A percentile compares a stretch with the other conserved stretches of the same genome.
Evolutionary conservation across 176 grass and related monocot genomes (phyloP).

Genomic region (Cocos nucifera): DNA sequence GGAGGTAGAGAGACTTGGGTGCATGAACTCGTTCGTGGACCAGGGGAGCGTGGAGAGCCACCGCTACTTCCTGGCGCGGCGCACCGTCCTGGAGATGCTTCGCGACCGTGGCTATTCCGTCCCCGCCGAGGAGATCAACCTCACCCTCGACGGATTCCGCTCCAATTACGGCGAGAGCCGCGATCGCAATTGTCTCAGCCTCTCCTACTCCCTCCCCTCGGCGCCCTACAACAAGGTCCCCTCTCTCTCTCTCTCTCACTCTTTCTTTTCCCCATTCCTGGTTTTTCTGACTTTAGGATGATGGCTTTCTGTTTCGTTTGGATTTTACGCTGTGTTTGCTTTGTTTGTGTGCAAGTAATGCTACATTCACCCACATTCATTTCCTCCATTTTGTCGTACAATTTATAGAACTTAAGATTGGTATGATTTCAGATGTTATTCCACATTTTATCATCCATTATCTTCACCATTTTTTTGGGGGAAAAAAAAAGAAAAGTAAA

Average conservation of each 20-base stretch:
- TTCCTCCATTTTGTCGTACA: no score
- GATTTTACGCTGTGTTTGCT: no score
- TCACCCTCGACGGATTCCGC: slow-evolving; percentile 69
- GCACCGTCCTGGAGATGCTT: slow-evolving; percentile 82
- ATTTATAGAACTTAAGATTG: no score
- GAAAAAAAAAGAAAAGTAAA: no score
- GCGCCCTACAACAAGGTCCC: slow-evolving; percentile 56
- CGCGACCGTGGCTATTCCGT: slow-evolving; percentile 65
- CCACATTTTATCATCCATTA: no score
- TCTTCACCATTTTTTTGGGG: no score
- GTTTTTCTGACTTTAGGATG: neutral
- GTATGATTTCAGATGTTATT: no score
- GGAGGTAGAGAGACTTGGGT: neutral
- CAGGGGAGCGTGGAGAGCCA: slow-evolving; percentile 42
- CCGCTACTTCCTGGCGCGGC: slow-evolving; percentile 78
- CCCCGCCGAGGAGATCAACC: slow-evolving; percentile 30
- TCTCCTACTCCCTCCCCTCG: slow-evolving; percentile 37
- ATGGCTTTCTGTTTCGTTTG: neutral
- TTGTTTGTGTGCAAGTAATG: no score
- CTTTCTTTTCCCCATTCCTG: neutral
- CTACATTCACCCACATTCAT: no score
- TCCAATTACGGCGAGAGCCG: slow-evolving; percentile 37
- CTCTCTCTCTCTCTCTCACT: neutral
- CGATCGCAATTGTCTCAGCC: slow-evolving; percentile 38
- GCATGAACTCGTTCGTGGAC: slow-evolving; percentile 60